Evolutionary conservation across 495 filamentous ascomycete species (phyloP).

Genomic region (Friedmanniomyces endolithicus): DNA sequence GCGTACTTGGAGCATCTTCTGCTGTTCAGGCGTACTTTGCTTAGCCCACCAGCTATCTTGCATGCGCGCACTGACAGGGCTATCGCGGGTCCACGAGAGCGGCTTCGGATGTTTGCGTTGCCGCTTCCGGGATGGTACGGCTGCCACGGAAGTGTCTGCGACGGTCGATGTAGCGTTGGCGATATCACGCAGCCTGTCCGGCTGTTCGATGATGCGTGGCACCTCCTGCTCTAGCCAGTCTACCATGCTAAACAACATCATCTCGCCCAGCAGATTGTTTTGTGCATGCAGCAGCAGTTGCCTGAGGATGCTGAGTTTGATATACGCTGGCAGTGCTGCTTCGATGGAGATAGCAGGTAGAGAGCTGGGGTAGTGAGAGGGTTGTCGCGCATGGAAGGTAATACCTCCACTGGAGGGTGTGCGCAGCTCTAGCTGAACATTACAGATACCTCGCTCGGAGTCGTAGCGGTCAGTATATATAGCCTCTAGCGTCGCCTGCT

Average conservation of each 20-base stretch:
- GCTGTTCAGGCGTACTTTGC: constrained; percentile 45
- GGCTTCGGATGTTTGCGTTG: constrained; percentile 17
- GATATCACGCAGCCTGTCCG: constrained; percentile 72
- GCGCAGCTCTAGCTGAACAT: constrained; percentile 44
- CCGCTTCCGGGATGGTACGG: neutral
- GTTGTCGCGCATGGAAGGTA: constrained; percentile 40
- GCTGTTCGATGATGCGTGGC: constrained; percentile 60
- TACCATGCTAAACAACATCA: constrained; percentile 77
- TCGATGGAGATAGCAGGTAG: constrained; percentile 64
- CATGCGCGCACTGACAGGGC: constrained; percentile 33
- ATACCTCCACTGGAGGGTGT: constrained; percentile 24
- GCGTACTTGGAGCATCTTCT: constrained; percentile 57
- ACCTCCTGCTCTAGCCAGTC: constrained; percentile 83
- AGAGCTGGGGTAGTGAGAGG: constrained; percentile 55
- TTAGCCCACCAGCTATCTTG: constrained; percentile 42
- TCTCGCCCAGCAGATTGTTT: constrained; percentile 58
- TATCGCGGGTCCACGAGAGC: constrained; percentile 31
- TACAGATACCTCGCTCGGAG: constrained; percentile 40
- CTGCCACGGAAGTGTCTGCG: constrained; percentile 26
- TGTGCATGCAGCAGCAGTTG: constrained; percentile 57
- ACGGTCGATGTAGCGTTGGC: constrained; percentile 49
- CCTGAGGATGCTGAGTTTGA: constrained; percentile 77
- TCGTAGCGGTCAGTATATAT: constrained; percentile 61
- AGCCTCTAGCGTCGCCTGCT: constrained; percentile 64
- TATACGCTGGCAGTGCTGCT: constrained; percentile 70